Conservation (phyloP, 305 asterid genomes). For the Fraxinus baroniana region DNA sequence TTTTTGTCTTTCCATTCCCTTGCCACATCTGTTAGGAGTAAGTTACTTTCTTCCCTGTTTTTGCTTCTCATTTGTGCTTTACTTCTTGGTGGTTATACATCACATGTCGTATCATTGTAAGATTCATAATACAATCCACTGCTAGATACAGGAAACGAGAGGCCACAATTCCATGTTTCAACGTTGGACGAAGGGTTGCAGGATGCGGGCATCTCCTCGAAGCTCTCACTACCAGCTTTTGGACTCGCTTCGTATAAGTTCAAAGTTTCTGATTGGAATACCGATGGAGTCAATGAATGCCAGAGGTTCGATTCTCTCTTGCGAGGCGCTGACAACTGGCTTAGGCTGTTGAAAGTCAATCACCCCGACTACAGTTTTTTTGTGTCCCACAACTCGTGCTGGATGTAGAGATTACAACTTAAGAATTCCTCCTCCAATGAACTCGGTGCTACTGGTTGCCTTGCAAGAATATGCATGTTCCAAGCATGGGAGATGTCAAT, state of each 20-base stretch:
- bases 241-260: constrained; percentile 83
- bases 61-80: not conserved
- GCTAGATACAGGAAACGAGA: too few species aligned
- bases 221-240: constrained; percentile 63
- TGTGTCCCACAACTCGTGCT: constrained; percentile 42
- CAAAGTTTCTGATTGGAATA: constrained; percentile 55
- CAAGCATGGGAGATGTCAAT: not conserved
- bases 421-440: not conserved
- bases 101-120: not conserved
- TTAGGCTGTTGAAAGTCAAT: constrained; percentile 55
- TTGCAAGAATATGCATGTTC: not conserved
- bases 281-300: constrained; percentile 46
- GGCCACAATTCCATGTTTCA: too few species aligned
- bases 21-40: constrained; percentile 59
- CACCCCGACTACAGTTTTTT: constrained; percentile 79
- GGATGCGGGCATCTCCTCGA: constrained; percentile 26
- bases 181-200: too few species aligned
- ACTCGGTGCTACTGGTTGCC: not conserved
- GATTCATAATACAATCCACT: not conserved
- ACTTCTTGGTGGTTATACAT: not conserved
- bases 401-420: constrained; percentile 36
- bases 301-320: constrained; percentile 34
- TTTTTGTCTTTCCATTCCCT: constrained; percentile 85
- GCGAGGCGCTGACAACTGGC: constrained; percentile 77
- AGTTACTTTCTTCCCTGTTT: constrained; percentile 22